Evolutionary conservation across 345 rosid genomes (phyloP).

Genomic region (Brassica juncea): DNA sequence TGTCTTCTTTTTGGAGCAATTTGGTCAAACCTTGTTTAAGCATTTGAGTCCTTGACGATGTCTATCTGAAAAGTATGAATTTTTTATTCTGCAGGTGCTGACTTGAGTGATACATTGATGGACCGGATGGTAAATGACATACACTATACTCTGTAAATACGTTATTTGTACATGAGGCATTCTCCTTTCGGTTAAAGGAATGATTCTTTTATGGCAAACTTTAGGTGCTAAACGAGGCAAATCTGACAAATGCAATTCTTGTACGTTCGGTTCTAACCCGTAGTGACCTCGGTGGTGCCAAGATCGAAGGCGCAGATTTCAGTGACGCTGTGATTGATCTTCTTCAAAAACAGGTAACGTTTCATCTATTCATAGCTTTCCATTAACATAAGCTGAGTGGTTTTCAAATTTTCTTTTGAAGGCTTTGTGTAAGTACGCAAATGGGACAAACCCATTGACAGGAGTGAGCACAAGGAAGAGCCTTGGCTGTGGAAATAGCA

Average conservation of each 20-base stretch:
- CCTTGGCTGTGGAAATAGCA: constrained; percentile 84
- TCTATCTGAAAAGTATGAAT: neutral
- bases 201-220: neutral
- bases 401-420: constrained; percentile 3
- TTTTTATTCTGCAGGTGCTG: constrained; percentile 66
- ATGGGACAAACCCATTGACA: constrained; percentile 78
- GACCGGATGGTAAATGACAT: constrained; percentile 78
- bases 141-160: neutral
- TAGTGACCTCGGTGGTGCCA: constrained; percentile 74
- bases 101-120: constrained; percentile 96
- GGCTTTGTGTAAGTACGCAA: constrained; percentile 96
- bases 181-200: neutral
- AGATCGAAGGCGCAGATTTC: constrained; percentile 91
- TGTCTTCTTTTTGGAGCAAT: neutral
- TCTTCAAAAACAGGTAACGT: constrained; percentile 76
- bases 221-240: constrained; percentile 90
- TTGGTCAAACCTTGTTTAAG: neutral
- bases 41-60: neutral
- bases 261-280: constrained; percentile 84
- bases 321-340: constrained; percentile 95
- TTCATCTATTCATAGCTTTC: neutral
- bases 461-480: constrained; percentile 82
- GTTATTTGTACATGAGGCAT: neutral
- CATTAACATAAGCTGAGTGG: neutral
- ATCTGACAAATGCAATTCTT: constrained; percentile 79